Evolutionary conservation across 73 alveolate species (phyloP).

Genomic region (Tetrahymena malaccensis): DNA sequence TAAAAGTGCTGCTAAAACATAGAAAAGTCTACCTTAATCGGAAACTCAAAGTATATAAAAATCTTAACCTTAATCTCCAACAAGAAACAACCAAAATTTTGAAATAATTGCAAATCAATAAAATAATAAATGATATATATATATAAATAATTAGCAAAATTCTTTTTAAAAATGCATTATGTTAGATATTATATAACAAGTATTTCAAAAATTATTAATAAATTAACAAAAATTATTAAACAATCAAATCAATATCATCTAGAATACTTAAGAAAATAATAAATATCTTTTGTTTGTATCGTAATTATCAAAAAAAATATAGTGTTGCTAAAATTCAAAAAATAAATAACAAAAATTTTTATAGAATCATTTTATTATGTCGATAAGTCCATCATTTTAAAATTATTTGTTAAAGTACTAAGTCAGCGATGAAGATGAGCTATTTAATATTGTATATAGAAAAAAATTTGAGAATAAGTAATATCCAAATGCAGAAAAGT

Average conservation of each 20-base stretch:
- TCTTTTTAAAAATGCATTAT: background rate
- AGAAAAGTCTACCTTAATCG: background rate
- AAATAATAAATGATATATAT: background rate
- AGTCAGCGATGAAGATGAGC: background rate
- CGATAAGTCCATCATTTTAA: background rate
- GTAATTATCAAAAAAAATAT: background rate
- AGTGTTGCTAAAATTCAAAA: background rate
- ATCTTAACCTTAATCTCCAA: background rate
- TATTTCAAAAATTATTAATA: too few relatives aligned
- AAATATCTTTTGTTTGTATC: background rate
- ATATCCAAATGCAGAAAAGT: background rate
- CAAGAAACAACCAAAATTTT: background rate
- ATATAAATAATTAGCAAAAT: background rate
- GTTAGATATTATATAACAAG: too few relatives aligned
- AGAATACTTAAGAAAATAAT: background rate
- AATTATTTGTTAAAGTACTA: background rate
- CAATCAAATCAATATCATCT: background rate
- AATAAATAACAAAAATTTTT: too few relatives aligned
- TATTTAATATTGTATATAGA: background rate
- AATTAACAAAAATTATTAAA: too few relatives aligned
- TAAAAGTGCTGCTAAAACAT: background rate
- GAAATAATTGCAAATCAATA: background rate
- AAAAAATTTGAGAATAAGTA: background rate
- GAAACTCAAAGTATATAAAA: background rate
- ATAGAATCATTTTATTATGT: background rate